Evolutionary conservation across 306 rosid genomes (phyloP).

Genomic region (Cucurbita moschata): DNA sequence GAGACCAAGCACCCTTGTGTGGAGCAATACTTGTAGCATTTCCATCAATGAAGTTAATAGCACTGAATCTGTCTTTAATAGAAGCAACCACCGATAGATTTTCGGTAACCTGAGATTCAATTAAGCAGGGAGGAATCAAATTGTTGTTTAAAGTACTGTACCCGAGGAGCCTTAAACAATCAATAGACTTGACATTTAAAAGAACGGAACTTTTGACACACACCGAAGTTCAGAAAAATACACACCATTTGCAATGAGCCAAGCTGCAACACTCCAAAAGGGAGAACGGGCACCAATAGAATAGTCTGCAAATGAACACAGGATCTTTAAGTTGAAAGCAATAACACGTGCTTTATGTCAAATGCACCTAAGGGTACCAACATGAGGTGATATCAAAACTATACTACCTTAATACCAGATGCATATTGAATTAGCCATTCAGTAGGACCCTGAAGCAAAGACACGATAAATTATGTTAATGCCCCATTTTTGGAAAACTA

Average conservation of each 20-base stretch:
- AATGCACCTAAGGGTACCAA: neutral
- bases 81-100: slow-evolving; percentile 35
- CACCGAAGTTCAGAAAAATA: slow-evolving; percentile 14
- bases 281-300: slow-evolving; percentile 70
- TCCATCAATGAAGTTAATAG: slow-evolving; percentile 18
- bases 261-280: slow-evolving; percentile 77
- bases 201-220: neutral
- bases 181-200: neutral
- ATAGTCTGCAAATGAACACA: slow-evolving; percentile 44
- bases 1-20: too few species aligned
- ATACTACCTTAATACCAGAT: slow-evolving; percentile 63
- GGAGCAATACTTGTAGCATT: neutral
- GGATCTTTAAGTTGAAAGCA: neutral
- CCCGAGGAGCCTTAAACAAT: neutral
- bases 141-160: neutral
- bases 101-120: slow-evolving; percentile 55
- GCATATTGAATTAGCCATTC: slow-evolving; percentile 82
- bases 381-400: neutral
- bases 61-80: slow-evolving; percentile 41
- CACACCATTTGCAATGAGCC: slow-evolving; percentile 72
- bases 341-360: neutral
- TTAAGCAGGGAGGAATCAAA: neutral
- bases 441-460: slow-evolving; percentile 45
- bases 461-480: slow-evolving; percentile 13
- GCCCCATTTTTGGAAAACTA: neutral